phyloP scores from a whole-genome alignment of 768 basidiomycete species.

The Vararia minispora region DNA sequence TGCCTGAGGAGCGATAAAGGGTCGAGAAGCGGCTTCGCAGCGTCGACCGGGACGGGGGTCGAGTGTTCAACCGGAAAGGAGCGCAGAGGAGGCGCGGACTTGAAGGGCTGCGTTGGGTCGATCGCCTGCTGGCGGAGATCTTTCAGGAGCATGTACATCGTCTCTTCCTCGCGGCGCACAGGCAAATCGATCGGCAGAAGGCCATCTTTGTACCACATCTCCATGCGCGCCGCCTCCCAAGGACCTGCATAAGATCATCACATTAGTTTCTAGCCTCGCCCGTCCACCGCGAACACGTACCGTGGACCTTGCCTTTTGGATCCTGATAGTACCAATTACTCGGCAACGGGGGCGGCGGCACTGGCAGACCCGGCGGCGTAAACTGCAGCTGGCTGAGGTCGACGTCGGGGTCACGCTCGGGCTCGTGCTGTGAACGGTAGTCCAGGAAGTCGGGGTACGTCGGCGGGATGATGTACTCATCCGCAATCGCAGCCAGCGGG shows the following conservation, averaged over 20 bases:
- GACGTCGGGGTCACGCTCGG: slow-evolving; percentile 30
- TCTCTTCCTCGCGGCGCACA: slow-evolving; percentile 65
- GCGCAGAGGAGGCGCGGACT: slow-evolving; percentile 32
- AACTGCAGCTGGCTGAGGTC: slow-evolving; percentile 57
- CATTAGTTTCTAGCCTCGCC: too few relatives aligned
- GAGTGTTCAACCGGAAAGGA: too few relatives aligned
- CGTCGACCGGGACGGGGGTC: slow-evolving; percentile 24
- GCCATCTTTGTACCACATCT: slow-evolving; percentile 82
- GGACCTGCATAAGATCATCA: slow-evolving; percentile 39
- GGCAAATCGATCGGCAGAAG: slow-evolving; percentile 75
- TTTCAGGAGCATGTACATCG: slow-evolving; percentile 53
- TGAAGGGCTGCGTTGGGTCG: slow-evolving; percentile 75
- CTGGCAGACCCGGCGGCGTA: slow-evolving; percentile 69
- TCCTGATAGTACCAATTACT: slow-evolving; percentile 78
- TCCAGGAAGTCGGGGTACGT: slow-evolving; percentile 74
- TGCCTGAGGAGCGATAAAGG: slow-evolving; percentile 73
- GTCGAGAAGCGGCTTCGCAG: slow-evolving; percentile 44
- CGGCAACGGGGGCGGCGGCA: slow-evolving; percentile 55
- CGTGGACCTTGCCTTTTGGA: slow-evolving; percentile 71
- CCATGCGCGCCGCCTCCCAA: slow-evolving; percentile 84
- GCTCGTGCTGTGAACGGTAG: slow-evolving; percentile 56
- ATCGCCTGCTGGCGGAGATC: slow-evolving; percentile 70
- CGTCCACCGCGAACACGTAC: slow-evolving; percentile 28
- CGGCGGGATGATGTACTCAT: slow-evolving; percentile 87
- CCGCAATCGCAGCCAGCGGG: slow-evolving; percentile 79